Conservation (phyloP, 306 rosid species). For the Prunus mira region DNA sequence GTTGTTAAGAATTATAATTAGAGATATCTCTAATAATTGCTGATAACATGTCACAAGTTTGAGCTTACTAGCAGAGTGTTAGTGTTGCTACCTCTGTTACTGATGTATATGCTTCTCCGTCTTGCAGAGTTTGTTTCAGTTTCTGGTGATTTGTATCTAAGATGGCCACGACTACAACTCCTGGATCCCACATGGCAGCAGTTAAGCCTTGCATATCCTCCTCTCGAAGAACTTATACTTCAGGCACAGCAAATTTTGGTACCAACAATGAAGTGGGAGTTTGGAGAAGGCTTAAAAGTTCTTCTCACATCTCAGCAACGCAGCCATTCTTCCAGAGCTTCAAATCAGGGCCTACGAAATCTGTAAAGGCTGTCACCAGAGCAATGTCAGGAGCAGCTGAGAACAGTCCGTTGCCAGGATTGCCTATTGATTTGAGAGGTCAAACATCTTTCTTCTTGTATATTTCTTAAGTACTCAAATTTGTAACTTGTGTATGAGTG, state of each 20-base stretch:
- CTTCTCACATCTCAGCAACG: conserved; percentile 29
- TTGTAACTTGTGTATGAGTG: background rate
- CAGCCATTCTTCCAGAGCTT: conserved; percentile 15
- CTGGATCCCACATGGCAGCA: conserved; percentile 17
- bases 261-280: conserved; percentile 1
- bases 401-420: conserved; percentile 23
- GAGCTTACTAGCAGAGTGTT: background rate
- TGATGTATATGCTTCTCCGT: background rate
- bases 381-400: conserved; percentile 25
- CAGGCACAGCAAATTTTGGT: conserved; percentile 6
- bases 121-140: conserved; percentile 18
- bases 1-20: background rate
- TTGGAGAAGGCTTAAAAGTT: conserved; percentile 23
- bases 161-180: conserved; percentile 28
- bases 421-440: conserved; percentile 41
- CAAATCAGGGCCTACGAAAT: background rate
- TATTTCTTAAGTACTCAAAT: background rate
- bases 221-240: conserved; percentile 7
- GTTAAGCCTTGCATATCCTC: conserved; percentile 17
- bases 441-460: background rate
- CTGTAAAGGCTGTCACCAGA: background rate
- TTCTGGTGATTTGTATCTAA: conserved; percentile 14
- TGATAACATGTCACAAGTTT: background rate
- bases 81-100: background rate
- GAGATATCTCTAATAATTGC: background rate